Base-by-base conservation (phyloP, 2,329 filamentous ascomycete genomes). In the Sporothrix luriei region DNA sequence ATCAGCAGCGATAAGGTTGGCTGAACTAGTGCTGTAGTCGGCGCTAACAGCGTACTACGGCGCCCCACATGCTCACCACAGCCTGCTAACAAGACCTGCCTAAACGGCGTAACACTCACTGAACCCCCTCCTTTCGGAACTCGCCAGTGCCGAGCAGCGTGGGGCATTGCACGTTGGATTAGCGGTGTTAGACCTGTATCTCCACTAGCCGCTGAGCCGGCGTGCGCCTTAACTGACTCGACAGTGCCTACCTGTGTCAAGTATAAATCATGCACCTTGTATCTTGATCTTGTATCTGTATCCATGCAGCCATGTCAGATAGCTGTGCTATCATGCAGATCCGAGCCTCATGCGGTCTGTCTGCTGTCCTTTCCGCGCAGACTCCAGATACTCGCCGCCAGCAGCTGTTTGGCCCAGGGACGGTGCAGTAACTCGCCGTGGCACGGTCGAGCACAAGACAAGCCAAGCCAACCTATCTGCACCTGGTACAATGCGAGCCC, bases 281-380 rank as follows among this genome's bases (percentile, higher is more conserved):
- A 54, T 54, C 51, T 29, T 54, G 24, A 14, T 26, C 4, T 26
- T 11, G 24, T 38, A 55, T 55, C 43, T 16, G 33, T 33, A 33
- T 33, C 33, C 43, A 19, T 16, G 43, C 14, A 48, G 4, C 43
- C 52, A 55, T 19, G 52, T 24, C 33, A 48, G 55, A 61, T 43
- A 40, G 11, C 55, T 43, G 33, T 24, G 38, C n/a, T 61, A 61
- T 43, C 55, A 43, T 43, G 55, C 55, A 61, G 55, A 61, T 61
- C 55, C 55, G 55, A 61, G 33, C 14, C 33, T 21, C 33, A 11
- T 14, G 11, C 6, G 43, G 43, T 14, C 55, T 43, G 55, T 38
- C 21, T 24, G n/a, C 14, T 21, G 24, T 54, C 51, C 51, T 29
- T 61, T 10, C 55, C 55, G n/a, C 33, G n/a, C 19, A 61, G 10